phyloP scores from a whole-genome alignment of 1,284 basidiomycete species.

The Cryptococcus sp. region DNA sequence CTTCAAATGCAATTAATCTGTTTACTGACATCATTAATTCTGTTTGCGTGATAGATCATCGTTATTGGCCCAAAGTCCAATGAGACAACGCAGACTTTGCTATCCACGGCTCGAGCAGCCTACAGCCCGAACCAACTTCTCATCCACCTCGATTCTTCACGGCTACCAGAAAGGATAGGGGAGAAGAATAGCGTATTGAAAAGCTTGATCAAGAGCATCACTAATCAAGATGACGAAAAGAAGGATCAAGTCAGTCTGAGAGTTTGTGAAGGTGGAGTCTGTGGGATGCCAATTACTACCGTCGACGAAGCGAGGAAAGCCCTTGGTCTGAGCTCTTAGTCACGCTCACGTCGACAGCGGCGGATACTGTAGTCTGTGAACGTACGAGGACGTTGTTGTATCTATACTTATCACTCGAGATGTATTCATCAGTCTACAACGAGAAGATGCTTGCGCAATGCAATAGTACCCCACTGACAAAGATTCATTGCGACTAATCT shows the following conservation, averaged over 20 bases:
- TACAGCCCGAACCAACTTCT: slow-evolving; percentile 37
- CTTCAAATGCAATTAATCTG: background rate
- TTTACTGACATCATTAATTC: background rate
- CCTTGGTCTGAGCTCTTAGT: background rate
- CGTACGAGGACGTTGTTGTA: background rate
- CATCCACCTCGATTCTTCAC: slow-evolving; percentile 33
- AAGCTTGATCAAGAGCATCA: slow-evolving; percentile 21
- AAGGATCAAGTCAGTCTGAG: slow-evolving; percentile 22
- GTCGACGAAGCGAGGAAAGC: slow-evolving; percentile 23
- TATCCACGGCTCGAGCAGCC: slow-evolving; percentile 13
- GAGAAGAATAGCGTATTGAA: slow-evolving; percentile 32
- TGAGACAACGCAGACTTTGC: slow-evolving; percentile 9
- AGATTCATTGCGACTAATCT: too few species aligned
- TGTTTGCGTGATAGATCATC: slow-evolving; percentile 21
- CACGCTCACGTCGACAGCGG: background rate
- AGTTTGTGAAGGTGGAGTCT: slow-evolving; percentile 33
- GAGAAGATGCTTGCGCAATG: too few species aligned
- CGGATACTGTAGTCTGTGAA: background rate
- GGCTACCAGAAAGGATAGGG: slow-evolving; percentile 24
- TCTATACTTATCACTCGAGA: background rate
- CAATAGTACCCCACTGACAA: too few species aligned
- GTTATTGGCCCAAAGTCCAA: slow-evolving; percentile 25
- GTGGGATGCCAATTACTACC: slow-evolving; percentile 28
- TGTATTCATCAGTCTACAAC: background rate
- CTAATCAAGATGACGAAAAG: slow-evolving; percentile 3